Evolutionary conservation across 192 early-diverging fungal genomes (phyloP).

Genomic region (Spinellus fusiger): DNA sequence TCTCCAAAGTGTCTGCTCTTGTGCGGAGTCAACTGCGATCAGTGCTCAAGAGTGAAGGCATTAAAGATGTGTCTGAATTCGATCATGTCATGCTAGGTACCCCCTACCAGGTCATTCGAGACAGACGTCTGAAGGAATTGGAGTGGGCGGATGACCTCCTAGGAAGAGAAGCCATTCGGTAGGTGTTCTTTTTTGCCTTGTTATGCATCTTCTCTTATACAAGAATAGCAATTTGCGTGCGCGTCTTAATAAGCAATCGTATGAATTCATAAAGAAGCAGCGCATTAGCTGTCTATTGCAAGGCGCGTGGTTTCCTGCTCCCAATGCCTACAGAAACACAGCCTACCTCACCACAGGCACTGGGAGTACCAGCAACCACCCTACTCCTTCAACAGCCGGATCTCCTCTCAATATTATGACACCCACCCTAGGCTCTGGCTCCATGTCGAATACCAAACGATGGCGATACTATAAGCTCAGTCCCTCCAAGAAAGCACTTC

Average conservation of each 20-base stretch:
- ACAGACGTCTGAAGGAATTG: slow-evolving; percentile 60
- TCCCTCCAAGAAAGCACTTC: slow-evolving; percentile 49
- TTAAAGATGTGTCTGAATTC: slow-evolving; percentile 41
- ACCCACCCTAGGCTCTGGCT: neutral
- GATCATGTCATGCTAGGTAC: slow-evolving; percentile 54
- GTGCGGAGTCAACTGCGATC: slow-evolving; percentile 58
- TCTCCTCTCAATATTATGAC: slow-evolving; percentile 1
- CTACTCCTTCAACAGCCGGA: neutral
- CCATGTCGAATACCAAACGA: slow-evolving; percentile 21
- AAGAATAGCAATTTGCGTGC: slow-evolving; percentile 52
- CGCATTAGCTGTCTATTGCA: slow-evolving; percentile 52
- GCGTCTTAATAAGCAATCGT: slow-evolving; percentile 58
- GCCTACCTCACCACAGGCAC: neutral
- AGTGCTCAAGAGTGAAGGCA: slow-evolving; percentile 25
- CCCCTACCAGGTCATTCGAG: slow-evolving; percentile 54
- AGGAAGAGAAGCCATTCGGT: slow-evolving; percentile 55
- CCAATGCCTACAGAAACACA: neutral
- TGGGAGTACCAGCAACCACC: neutral
- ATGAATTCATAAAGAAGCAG: slow-evolving; percentile 67
- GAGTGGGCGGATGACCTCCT: slow-evolving; percentile 64
- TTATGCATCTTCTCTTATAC: neutral
- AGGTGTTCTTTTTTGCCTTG: neutral
- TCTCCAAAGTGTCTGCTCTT: slow-evolving; percentile 48
- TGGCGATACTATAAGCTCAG: slow-evolving; percentile 58
- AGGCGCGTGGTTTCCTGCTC: slow-evolving; percentile 64